phyloP scores from a whole-genome alignment of 2,329 filamentous ascomycete species.

The Bipolaris gigantea region DNA sequence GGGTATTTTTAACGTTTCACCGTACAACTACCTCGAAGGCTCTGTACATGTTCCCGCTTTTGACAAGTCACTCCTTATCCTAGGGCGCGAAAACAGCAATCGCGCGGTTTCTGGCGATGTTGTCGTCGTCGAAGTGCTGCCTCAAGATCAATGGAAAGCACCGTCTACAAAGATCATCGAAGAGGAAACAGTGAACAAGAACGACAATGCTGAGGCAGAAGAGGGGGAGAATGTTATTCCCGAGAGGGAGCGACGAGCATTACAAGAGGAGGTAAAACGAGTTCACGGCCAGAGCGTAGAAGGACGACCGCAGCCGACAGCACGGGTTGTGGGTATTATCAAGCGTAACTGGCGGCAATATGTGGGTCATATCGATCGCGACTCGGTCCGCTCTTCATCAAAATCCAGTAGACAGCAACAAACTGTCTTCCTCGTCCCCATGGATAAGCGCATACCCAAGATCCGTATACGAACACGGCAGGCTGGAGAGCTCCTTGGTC shows the following conservation, averaged over 20 bases:
- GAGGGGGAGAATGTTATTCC: constrained; percentile 75
- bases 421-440: constrained; percentile 91
- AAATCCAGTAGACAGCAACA: constrained; percentile 83
- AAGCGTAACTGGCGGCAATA: constrained; percentile 99
- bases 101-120: constrained; percentile 88
- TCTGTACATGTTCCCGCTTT: constrained; percentile 89
- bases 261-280: constrained; percentile 89
- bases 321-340: constrained; percentile 85
- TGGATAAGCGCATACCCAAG: constrained; percentile 98
- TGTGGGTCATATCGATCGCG: constrained; percentile 90
- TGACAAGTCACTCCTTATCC: constrained; percentile 80
- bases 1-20: constrained; percentile 92
- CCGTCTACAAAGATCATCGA: constrained; percentile 95
- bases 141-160: constrained; percentile 94
- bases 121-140: constrained; percentile 89
- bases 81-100: constrained; percentile 96
- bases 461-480: constrained; percentile 91
- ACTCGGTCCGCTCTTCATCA: constrained; percentile 72
- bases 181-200: constrained; percentile 85
- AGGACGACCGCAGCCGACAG: constrained; percentile 82
- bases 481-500: constrained; percentile 83
- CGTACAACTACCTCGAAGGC: constrained; percentile 96
- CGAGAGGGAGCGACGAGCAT: constrained; percentile 78
- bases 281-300: constrained; percentile 77
- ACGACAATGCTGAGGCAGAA: constrained; percentile 89